These are phyloP conservation scores for Russula abietina DNA, from an alignment of 768 basidiomycete genomes.

Conservation along the genomic window DNA sequence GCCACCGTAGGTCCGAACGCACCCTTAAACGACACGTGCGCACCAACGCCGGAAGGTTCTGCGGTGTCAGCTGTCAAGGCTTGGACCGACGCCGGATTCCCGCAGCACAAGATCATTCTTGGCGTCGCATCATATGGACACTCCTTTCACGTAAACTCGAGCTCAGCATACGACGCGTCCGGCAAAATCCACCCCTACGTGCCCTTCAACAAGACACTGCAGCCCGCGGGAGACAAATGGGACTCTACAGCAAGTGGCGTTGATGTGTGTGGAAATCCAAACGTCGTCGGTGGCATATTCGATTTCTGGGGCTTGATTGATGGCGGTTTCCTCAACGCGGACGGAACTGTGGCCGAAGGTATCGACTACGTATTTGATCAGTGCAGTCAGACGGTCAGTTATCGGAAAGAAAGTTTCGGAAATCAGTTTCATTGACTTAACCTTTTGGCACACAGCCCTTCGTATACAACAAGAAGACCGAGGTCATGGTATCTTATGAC, in stretches of 20 bases:
- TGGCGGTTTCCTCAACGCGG: slow-evolving; percentile 44
- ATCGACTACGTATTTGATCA: slow-evolving; percentile 42
- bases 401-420: background rate
- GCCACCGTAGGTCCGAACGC: slow-evolving; percentile 72
- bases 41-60: slow-evolving; percentile 58
- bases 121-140: slow-evolving; percentile 85
- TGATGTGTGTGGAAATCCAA: slow-evolving; percentile 51
- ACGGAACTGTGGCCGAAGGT: slow-evolving; percentile 40
- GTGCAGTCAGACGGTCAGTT: slow-evolving; percentile 32
- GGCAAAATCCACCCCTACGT: slow-evolving; percentile 11
- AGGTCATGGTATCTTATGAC: slow-evolving; percentile 35
- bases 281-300: slow-evolving; percentile 48
- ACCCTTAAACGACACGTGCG: slow-evolving; percentile 75
- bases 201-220: slow-evolving; percentile 21
- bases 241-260: slow-evolving; percentile 38
- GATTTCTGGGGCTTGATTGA: slow-evolving; percentile 54
- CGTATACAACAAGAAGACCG: slow-evolving; percentile 29
- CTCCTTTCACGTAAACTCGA: slow-evolving; percentile 45
- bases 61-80: slow-evolving; percentile 66
- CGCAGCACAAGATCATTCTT: slow-evolving; percentile 67
- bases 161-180: slow-evolving; percentile 33
- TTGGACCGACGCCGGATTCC: slow-evolving; percentile 80
- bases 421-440: background rate
- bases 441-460: slow-evolving; percentile 28
- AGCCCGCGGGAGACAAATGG: slow-evolving; percentile 41